A percentile compares a stretch with the other conserved stretches of the same genome.
phyloP scores from a whole-genome alignment of 768 basidiomycete species.

The Podaxis carcinomalis region DNA sequence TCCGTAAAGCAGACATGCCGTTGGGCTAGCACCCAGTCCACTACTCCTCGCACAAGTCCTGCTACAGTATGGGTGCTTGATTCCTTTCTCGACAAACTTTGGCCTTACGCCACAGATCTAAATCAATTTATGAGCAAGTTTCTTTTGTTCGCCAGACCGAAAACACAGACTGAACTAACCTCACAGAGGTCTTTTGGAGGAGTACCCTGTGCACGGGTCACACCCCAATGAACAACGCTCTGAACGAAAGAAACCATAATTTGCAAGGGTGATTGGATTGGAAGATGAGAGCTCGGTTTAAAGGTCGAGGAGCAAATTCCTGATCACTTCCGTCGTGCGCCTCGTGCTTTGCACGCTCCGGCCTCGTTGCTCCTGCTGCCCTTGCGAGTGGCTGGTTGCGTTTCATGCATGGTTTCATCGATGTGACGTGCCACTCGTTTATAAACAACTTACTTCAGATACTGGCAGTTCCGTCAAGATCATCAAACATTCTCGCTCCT shows the following conservation, averaged over 20 bases:
- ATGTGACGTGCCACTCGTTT: slow-evolving; percentile 18
- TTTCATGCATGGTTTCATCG: slow-evolving; percentile 18
- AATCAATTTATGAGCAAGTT: slow-evolving; percentile 11
- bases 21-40: slow-evolving; percentile 28
- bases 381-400: slow-evolving; percentile 16
- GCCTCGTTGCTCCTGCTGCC: slow-evolving; percentile 30
- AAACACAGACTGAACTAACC: slow-evolving; percentile 23
- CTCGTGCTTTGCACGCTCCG: slow-evolving; percentile 28
- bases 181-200: slow-evolving; percentile 42
- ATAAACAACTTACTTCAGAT: slow-evolving; percentile 22
- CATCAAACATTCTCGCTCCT: slow-evolving; percentile 9
- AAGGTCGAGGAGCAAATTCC: slow-evolving; percentile 14
- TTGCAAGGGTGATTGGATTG: slow-evolving; percentile 12
- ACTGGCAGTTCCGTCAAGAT: slow-evolving; percentile 5
- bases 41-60: slow-evolving; percentile 54
- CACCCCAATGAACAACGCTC: slow-evolving; percentile 36
- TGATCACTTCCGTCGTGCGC: slow-evolving; percentile 20
- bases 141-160: background rate
- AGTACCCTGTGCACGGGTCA: slow-evolving; percentile 21
- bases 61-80: slow-evolving; percentile 56
- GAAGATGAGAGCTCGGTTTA: slow-evolving; percentile 18
- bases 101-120: slow-evolving; percentile 58
- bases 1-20: slow-evolving; percentile 43
- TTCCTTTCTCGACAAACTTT: slow-evolving; percentile 59
- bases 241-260: slow-evolving; percentile 39